Percentiles rank a stretch among this genome's conserved stretches.
phyloP scores from a whole-genome alignment of 1,139 yeast genomes.

The Pichia inconspicua region DNA sequence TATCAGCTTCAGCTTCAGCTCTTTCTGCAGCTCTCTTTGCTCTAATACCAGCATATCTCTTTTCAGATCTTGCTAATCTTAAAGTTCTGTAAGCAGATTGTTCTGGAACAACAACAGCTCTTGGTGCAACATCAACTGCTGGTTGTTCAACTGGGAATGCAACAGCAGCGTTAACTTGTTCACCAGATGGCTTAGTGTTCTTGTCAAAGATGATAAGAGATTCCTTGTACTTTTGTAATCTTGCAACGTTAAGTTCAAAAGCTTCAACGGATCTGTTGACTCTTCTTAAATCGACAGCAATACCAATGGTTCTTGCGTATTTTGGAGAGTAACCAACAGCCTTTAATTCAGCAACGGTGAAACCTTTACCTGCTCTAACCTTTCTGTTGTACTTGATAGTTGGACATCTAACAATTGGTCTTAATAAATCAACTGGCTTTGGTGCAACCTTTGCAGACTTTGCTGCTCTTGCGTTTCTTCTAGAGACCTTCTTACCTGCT shows the following conservation, averaged over 20 bases:
- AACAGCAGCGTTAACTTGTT: slow-evolving; percentile 72
- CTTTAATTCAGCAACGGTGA: slow-evolving; percentile 96
- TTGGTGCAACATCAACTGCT: slow-evolving; percentile 65
- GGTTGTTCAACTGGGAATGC: slow-evolving; percentile 90
- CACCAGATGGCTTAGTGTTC: slow-evolving; percentile 61
- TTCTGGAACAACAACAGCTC: slow-evolving; percentile 82
- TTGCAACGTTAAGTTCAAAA: slow-evolving; percentile 88
- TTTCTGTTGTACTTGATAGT: slow-evolving; percentile 98
- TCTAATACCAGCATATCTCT: slow-evolving; percentile 91
- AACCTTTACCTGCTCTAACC: slow-evolving; percentile 99
- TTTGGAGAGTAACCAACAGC: slow-evolving; percentile 94
- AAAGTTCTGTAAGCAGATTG: slow-evolving; percentile 93
- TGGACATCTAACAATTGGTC: slow-evolving; percentile 99
- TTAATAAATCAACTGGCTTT: slow-evolving; percentile 90
- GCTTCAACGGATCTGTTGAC: slow-evolving; percentile 97
- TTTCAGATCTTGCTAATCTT: slow-evolving; percentile 90
- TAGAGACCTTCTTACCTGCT: slow-evolving; percentile 97
- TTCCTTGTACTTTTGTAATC: slow-evolving; percentile 93
- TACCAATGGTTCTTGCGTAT: slow-evolving; percentile 97
- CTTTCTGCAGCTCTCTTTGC: slow-evolving; percentile 94
- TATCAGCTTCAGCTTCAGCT: slow-evolving; percentile 99
- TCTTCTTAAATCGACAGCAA: slow-evolving; percentile 99
- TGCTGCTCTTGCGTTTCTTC: slow-evolving; percentile 90
- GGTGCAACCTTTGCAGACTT: slow-evolving; percentile 97
- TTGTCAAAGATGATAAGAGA: slow-evolving; percentile 95